Base-by-base conservation (phyloP, 1,284 basidiomycete species). In the Ceratobasidium sp. region DNA sequence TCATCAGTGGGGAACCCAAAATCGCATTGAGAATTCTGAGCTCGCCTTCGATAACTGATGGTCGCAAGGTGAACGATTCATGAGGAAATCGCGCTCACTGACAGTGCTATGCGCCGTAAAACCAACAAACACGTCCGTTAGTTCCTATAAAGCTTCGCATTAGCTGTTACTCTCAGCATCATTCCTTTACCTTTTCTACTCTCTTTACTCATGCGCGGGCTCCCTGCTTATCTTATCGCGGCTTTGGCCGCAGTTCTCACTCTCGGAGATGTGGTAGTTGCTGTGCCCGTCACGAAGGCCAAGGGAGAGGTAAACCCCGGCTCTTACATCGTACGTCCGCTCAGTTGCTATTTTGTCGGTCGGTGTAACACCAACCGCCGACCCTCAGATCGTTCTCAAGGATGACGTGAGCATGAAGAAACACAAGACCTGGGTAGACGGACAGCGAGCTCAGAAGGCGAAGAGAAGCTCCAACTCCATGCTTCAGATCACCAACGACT, bases 381-480 rank as follows among this genome's bases (percentile, higher is more conserved):
- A 20, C 4, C 7, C 20, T 44, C 39, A 73, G 71, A 60, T 73
- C 15, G 9, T 73, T 40, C 71, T 73, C 26, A 63, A 73, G 2
- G 58, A 63, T 20, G 28, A 49, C 33, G 56, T 44, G 23, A 73
- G 46, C 46, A 23, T 49, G n/a, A 49, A 53, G 44, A 49, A 58
- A 2, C 71, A 73, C 58, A 73, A 61, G 71, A 58, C 26, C 28
- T 73, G 71, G 71, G 42, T 73, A 10, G 58, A 63, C 6, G 58
- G 58, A 6, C 26, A 63, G 40, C 56, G 71, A 33, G 26, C 71
- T 10, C 63, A 51, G 23, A 7, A 53, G 13, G 1, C 71, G 20
- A 64, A 64, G 71, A 4, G 56, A 7, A 51, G 40, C 13, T 39
- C 71, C 28, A 51, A 51, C 20, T 73, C 58, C 18, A 51, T 7